Evolutionary conservation across 2,329 filamentous ascomycete species (phyloP).

Genomic region (Mariannaea sp.): DNA sequence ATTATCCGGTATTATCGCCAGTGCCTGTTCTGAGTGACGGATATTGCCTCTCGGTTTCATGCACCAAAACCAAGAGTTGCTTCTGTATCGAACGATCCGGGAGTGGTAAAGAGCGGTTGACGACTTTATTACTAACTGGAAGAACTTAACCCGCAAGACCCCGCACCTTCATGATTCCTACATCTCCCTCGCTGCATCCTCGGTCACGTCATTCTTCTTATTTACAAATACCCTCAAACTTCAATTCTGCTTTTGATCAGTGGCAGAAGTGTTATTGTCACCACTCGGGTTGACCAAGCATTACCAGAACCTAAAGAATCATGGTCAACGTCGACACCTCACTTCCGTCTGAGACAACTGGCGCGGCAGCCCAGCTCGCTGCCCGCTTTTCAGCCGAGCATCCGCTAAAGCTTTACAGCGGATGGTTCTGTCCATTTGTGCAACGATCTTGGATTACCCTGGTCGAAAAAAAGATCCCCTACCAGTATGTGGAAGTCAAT

Average conservation of each 20-base stretch:
- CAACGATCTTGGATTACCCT: slow-evolving; percentile 76
- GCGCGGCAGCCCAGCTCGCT: slow-evolving; percentile 54
- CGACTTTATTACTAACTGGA: not conserved
- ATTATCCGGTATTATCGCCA: too few species aligned
- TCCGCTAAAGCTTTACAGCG: slow-evolving; percentile 68
- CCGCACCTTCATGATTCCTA: not conserved
- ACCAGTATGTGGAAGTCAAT: slow-evolving; percentile 80
- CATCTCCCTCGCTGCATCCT: not conserved
- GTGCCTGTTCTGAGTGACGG: too few species aligned
- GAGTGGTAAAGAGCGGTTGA: too few species aligned
- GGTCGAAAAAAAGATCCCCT: slow-evolving; percentile 72
- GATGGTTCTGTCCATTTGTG: slow-evolving; percentile 75
- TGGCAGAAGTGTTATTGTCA: too few species aligned
- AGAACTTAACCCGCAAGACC: too few species aligned
- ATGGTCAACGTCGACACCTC: slow-evolving; percentile 56
- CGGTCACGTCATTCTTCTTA: not conserved
- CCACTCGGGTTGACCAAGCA: too few species aligned
- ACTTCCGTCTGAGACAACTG: slow-evolving; percentile 52
- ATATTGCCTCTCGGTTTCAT: too few species aligned
- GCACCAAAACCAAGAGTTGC: too few species aligned
- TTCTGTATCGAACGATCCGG: too few species aligned
- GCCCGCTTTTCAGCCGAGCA: slow-evolving; percentile 53
- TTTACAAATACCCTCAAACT: not conserved
- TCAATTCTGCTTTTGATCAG: too few species aligned
- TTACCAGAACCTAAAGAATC: not conserved